Base-by-base conservation (phyloP, 805 yeast genomes). In the Lachancea sp. region DNA sequence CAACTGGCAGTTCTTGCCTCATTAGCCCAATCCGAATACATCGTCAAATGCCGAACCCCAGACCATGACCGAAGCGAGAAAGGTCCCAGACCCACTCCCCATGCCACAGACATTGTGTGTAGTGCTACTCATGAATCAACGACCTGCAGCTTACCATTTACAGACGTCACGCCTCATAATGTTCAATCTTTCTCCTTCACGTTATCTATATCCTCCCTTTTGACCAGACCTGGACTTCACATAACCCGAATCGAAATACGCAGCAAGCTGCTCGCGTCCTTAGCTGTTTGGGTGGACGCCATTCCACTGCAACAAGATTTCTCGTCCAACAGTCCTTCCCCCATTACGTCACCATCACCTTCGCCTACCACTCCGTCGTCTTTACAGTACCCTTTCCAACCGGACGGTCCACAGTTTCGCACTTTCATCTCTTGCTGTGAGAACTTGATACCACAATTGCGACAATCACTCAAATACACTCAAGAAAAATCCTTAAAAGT, bases 361-460 rank as follows among this genome's bases (percentile, higher is more conserved):
- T 17, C 25, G 13, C 12, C 31, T 5, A 11, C 25, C 15, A 19
- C 24, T 23, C 31, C 21, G 30, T 12, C 22, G 21, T 21, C 29
- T 8, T 29, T 24, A 24, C 35, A 32, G 20, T 32, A 32, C 26
- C 18, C 28, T 13, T 39, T 39, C 29, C 39, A 32, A n/a, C 21
- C 43, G 2, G 43, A 40, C 16, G 43, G 43, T 11, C 43, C 43
- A 9, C 43, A 40, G 32, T 40, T 40, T 20, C 35, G 43, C 9
- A 40, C 39, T 12, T 37, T 31, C 2, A 15, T 40, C 8, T 23
- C 43, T 9, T 36, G 30, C 5, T 24, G 39, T 15, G 43, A 40
- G 16, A 20, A 32, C 6, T 13, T 25, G 3, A 24, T 34, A 8
- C 43, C 43, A 5, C 29, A 30, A 25, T 22, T 40, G 8, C 38